Percentiles rank a stretch among this genome's conserved stretches.
These are phyloP conservation scores for Phanerodontia chrysosporium DNA, from an alignment of 768 basidiomycete species.

Conservation along the genomic window DNA sequence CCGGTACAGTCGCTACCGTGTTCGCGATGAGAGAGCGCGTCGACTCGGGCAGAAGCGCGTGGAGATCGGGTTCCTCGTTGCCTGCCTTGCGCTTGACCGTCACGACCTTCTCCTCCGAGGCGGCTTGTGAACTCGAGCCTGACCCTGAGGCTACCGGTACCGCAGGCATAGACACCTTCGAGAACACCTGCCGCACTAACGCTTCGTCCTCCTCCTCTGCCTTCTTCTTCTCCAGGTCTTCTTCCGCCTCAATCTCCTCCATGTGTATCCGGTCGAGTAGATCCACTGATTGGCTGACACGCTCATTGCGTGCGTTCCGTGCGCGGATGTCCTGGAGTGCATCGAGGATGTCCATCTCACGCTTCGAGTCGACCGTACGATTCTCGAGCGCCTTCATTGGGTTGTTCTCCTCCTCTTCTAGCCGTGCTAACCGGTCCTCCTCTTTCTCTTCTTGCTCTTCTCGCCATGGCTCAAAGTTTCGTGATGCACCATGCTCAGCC, in stretches of 20 bases:
- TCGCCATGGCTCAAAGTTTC: conserved; percentile 98
- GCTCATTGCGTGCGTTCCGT: conserved; percentile 83
- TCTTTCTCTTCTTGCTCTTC: conserved; percentile 76
- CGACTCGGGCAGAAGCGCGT: conserved; percentile 63
- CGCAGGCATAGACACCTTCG: conserved; percentile 53
- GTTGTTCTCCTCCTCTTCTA: conserved; percentile 92
- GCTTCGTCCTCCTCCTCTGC: conserved; percentile 92
- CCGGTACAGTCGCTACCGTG: conserved; percentile 37
- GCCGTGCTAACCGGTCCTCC: conserved; percentile 76
- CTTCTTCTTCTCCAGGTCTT: conserved; percentile 61
- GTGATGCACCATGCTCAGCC: conserved; percentile 94
- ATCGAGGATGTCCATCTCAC: conserved; percentile 98
- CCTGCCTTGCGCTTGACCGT: conserved; percentile 89
- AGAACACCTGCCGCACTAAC: conserved; percentile 83
- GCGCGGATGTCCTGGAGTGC: conserved; percentile 90
- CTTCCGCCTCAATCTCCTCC: conserved; percentile 75
- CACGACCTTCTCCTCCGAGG: conserved; percentile 33
- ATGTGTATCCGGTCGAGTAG: conserved; percentile 55
- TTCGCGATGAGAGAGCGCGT: conserved; percentile 53
- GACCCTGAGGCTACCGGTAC: conserved; percentile 9
- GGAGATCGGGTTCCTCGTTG: conserved; percentile 67
- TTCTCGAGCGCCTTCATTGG: conserved; percentile 97
- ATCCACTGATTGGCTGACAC: conserved; percentile 72
- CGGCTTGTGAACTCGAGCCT: conserved; percentile 11
- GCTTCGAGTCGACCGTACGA: conserved; percentile 85